Percentiles rank a stretch among this genome's conserved stretches.
Conservation (phyloP, 2,329 filamentous ascomycete genomes). For the Botryosphaeria dothidea region DNA sequence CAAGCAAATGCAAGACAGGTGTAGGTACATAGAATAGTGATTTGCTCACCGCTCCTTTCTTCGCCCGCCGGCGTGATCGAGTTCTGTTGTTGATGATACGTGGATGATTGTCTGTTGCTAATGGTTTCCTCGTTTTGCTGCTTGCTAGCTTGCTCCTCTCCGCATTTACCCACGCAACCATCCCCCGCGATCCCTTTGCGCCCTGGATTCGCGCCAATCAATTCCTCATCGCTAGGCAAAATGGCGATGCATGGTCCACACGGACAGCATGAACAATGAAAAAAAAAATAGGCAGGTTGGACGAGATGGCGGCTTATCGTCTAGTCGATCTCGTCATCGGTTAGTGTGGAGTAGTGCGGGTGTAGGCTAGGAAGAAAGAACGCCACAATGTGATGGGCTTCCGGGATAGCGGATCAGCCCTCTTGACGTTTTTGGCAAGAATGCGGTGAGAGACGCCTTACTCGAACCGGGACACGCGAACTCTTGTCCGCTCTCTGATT, state of each 20-base stretch:
- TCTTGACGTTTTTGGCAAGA: not conserved
- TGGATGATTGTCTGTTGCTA: not conserved
- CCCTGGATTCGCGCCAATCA: not conserved
- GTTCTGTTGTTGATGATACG: not conserved
- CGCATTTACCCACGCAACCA: not conserved
- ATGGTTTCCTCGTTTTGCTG: not conserved
- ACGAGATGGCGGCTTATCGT: not conserved
- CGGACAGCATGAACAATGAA: too few relatives aligned
- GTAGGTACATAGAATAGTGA: not conserved
- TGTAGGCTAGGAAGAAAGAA: not conserved
- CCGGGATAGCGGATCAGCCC: not conserved
- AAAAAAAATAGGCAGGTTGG: not conserved
- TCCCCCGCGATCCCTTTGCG: not conserved
- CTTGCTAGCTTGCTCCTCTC: not conserved
- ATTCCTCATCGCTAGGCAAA: not conserved
- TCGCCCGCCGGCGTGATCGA: not conserved
- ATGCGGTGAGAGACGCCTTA: not conserved
- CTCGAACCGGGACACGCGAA: not conserved
- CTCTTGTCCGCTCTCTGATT: not conserved
- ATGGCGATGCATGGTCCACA: not conserved
- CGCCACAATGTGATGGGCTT: not conserved
- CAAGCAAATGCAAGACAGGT: not conserved
- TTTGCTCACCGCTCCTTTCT: not conserved
- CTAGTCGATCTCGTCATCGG: not conserved
- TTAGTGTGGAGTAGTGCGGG: not conserved